These are phyloP conservation scores for Geotrichum histeridarum DNA, from an alignment of 1,139 yeast genomes.

Conservation along the genomic window DNA sequence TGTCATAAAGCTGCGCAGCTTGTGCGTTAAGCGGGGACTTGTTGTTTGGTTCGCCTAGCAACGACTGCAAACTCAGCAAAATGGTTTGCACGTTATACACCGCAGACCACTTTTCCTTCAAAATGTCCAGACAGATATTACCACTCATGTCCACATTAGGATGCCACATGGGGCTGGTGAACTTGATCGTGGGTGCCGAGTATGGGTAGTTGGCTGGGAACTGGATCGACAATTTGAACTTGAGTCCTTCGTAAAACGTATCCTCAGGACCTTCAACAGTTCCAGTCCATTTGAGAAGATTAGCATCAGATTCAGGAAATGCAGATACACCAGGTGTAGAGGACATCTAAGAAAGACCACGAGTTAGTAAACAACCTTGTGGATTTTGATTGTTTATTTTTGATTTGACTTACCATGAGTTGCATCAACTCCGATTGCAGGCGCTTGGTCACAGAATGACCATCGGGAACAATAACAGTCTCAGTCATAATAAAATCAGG, in stretches of 20 bases:
- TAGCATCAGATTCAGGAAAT: constrained; percentile 49
- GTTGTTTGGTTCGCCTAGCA: constrained; percentile 53
- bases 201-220: constrained; percentile 62
- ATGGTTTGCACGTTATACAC: constrained; percentile 60
- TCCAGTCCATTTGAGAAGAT: constrained; percentile 56
- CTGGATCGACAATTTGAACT: constrained; percentile 48
- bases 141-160: constrained; percentile 68
- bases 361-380: neutral
- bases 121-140: constrained; percentile 52
- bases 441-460: constrained; percentile 45
- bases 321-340: constrained; percentile 49
- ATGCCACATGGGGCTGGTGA: constrained; percentile 64
- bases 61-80: constrained; percentile 52
- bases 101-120: constrained; percentile 65
- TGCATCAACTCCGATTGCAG: constrained; percentile 49
- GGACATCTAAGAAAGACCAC: constrained; percentile 37
- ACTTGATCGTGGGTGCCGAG: constrained; percentile 55
- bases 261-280: constrained; percentile 60
- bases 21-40: constrained; percentile 49
- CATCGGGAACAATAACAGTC: constrained; percentile 30
- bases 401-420: constrained; percentile 37
- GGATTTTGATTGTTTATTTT: neutral
- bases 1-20: constrained; percentile 48
- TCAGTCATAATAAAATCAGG: constrained; percentile 19
- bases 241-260: constrained; percentile 55